Evolutionary conservation across 345 rosid genomes (phyloP).

Genomic region (Cardamine chenopodiifolia): DNA sequence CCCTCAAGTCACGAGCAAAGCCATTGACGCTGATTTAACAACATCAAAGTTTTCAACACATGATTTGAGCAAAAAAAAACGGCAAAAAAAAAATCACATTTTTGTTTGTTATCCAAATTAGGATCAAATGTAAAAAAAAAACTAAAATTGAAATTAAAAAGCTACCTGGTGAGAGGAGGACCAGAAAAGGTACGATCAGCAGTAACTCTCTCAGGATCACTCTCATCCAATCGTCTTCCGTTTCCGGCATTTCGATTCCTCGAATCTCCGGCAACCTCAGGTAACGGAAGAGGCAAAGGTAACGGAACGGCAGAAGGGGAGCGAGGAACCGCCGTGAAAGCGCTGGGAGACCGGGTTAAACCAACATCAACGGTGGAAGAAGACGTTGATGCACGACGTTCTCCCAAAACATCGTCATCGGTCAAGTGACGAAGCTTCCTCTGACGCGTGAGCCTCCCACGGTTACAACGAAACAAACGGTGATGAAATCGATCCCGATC

Average conservation of each 20-base stretch:
- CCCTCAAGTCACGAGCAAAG: slow-evolving; percentile 42
- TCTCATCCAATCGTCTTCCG: slow-evolving; percentile 45
- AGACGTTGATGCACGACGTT: slow-evolving; percentile 31
- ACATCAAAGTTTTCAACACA: slow-evolving; percentile 3
- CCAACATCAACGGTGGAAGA: slow-evolving; percentile 19
- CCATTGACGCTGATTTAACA: slow-evolving; percentile 45
- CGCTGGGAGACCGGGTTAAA: slow-evolving; percentile 43
- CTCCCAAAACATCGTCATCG: slow-evolving; percentile 49
- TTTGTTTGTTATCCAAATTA: background rate
- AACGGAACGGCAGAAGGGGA: slow-evolving; percentile 56
- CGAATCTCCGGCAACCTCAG: slow-evolving; percentile 47
- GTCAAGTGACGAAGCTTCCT: slow-evolving; percentile 62
- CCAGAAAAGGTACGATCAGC: slow-evolving; percentile 46
- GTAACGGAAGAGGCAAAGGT: slow-evolving; percentile 63
- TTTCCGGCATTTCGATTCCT: slow-evolving; percentile 43
- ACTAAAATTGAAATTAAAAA: slow-evolving; percentile 3
- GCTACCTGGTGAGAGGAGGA: slow-evolving; percentile 53
- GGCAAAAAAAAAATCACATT: background rate
- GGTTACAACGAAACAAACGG: slow-evolving; percentile 40
- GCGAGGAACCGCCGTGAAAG: slow-evolving; percentile 30
- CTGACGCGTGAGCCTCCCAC: slow-evolving; percentile 55
- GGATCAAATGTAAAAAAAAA: background rate
- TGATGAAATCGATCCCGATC: slow-evolving; percentile 31
- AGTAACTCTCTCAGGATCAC: slow-evolving; percentile 31
- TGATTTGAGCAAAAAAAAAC: background rate